Evolutionary conservation across 2,329 filamentous ascomycete genomes (phyloP), one percentile per base, ranked within the genome.

Genomic region (Stylonectria norvegica): DNA sequence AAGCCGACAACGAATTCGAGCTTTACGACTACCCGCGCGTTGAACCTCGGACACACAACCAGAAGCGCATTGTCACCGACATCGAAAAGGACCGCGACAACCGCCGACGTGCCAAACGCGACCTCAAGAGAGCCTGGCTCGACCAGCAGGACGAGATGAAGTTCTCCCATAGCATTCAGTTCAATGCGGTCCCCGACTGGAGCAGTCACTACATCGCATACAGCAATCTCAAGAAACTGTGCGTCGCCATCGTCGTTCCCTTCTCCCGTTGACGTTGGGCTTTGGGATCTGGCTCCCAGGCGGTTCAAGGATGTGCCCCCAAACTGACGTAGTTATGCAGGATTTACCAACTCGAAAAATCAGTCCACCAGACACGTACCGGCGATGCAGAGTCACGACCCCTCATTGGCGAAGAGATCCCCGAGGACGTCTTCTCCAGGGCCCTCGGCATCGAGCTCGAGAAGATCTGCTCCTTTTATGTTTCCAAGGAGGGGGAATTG

Each of bases 181-280:
- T 98, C 72, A 98, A 98, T 72, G 90, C 93, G 49, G 93, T 98
- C 56, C 93, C 93, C n/a, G 93, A 98, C 69, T 98, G 93, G 93
- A 96, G 89, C 72, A 90, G 84, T 58, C 83, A 97, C 67, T 98
- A 98, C 68, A 94, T 98, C 61, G 87, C 90, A 45, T 98, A 98
- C 69, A 96, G 90, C 71, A 97, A 96, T 61, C 78, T 98, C 56
- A 98, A 98, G 76, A 98, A 98, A 74, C 78, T 96, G 89, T 94
- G 66, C 12, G 29, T 16, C 31, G 20, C 17, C 19, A n/a, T 25
- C 16, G 28, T 33, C n/a, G 38, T 28, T 18, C 12, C 18, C 5
- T 9, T 12, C 18, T 14, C 10, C 12, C n/a, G n/a, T n/a, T n/a
- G n/a, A n/a, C n/a, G n/a, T n/a, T n/a, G n/a, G n/a, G n/a, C n/a